Base-by-base conservation (phyloP, 345 rosid species). In the Dimocarpus longan region DNA sequence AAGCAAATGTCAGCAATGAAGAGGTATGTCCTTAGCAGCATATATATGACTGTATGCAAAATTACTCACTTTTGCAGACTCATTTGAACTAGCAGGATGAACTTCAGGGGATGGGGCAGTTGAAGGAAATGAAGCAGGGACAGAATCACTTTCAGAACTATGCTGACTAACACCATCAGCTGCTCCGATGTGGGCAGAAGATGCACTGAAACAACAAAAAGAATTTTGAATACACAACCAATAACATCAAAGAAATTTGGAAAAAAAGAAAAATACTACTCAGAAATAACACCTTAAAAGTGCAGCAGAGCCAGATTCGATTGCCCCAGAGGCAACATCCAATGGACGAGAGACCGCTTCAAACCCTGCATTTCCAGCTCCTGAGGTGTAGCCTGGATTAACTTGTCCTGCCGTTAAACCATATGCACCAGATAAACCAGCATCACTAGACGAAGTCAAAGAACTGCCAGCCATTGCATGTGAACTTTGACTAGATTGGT, bases 401-500 rank as follows among this genome's bases (percentile, higher is more conserved):
- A 80, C 78, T 82, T 90, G 91, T 82, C 90, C 94, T 32, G 89
- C 79, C 52, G 84, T 82, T 57, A 92, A 74, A 82, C 88, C 89
- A 84, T 83, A 88, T 60, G 85, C 72, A 78, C 88, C 82, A 70
- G 87, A 77, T 66, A 86, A 78, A 74, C 82, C 88, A 84, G 83
- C 73, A 69, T 87, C 91, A 46, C 76, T 84, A 73, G 97, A 84
- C 68, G 93, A 85, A 81, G 88, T 68, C 79, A 90, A 81, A 80
- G 90, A 78, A 56, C 90, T 86, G 24, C 86, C 80, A 60, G 97
- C 86, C 72, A 88, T 37, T 42, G 90, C 74, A 83, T 90, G 90
- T 26, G 97, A 82, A 32, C 83, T 85, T 81, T 90, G 95, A 82
- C 80, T 84, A 59, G 98, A 91, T 75, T 91, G 99, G 75, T 89